Conservation (phyloP, 768 basidiomycete species). For the Boletus reticulatus region DNA sequence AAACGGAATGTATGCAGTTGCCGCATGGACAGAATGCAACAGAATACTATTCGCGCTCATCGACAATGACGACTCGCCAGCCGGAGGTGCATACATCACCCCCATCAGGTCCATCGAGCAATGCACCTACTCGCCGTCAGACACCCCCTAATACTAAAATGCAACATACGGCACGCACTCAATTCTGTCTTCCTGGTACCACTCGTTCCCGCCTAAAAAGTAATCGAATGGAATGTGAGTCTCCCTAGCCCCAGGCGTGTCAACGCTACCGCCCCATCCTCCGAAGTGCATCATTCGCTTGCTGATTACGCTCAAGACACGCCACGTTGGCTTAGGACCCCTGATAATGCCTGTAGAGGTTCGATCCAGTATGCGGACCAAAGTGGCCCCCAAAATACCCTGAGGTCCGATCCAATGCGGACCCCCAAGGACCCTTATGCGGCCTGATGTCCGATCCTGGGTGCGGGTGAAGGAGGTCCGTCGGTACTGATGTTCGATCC, state of each 20-base stretch:
- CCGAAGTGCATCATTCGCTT: conserved; percentile 81
- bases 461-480: too few relatives aligned
- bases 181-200: conserved; percentile 84
- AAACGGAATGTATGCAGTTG: conserved; percentile 65
- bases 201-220: too few relatives aligned
- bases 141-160: neutral
- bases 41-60: conserved; percentile 40
- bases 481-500: too few relatives aligned
- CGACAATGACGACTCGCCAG: conserved; percentile 12
- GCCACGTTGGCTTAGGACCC: too few relatives aligned
- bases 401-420: too few relatives aligned
- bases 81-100: neutral
- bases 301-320: conserved; percentile 74
- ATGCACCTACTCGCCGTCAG: conserved; percentile 37
- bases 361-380: too few relatives aligned
- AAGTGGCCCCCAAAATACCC: too few relatives aligned
- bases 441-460: too few relatives aligned
- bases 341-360: too few relatives aligned
- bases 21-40: conserved; percentile 70
- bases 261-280: conserved; percentile 64
- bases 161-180: conserved; percentile 46
- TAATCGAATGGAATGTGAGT: too few relatives aligned
- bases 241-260: conserved; percentile 23
- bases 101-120: conserved; percentile 45
- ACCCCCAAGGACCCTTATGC: too few relatives aligned